These are phyloP conservation scores for Comarum palustre DNA, from an alignment of 306 rosid species.

Conservation along the genomic window DNA sequence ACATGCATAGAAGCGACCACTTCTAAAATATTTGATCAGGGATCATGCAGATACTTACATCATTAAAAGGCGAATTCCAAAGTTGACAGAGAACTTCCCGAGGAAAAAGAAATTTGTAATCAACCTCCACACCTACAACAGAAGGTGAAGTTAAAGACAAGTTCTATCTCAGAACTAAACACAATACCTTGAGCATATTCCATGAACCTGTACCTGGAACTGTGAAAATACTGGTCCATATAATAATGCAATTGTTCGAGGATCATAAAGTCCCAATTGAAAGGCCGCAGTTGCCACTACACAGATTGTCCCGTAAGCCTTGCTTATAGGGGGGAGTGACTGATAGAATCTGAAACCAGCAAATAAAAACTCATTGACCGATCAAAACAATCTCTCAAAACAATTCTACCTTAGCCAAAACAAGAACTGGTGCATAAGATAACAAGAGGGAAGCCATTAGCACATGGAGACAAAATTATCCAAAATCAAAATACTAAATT, in stretches of 20 bases:
- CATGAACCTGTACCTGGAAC: constrained; percentile 60
- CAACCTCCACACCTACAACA: constrained; percentile 72
- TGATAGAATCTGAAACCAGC: constrained; percentile 59
- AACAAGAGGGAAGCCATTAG: neutral
- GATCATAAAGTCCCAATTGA: constrained; percentile 47
- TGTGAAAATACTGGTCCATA: constrained; percentile 39
- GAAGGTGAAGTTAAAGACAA: constrained; percentile 21
- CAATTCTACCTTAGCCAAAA: constrained; percentile 1
- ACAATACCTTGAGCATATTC: neutral
- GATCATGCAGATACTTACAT: constrained; percentile 53
- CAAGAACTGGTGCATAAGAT: neutral
- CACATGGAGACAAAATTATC: neutral
- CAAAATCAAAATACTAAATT: neutral
- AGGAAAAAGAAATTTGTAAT: constrained; percentile 84
- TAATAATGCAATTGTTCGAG: constrained; percentile 30
- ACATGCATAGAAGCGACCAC: neutral
- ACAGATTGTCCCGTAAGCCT: constrained; percentile 82
- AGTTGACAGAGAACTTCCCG: constrained; percentile 78
- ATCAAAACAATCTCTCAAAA: constrained; percentile 4
- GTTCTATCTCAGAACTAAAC: constrained; percentile 1
- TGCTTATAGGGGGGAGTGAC: constrained; percentile 90
- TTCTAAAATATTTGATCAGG: neutral
- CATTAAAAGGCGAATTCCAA: constrained; percentile 86
- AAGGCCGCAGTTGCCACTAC: constrained; percentile 55
- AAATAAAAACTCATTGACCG: constrained; percentile 9